Conservation (phyloP, 2,329 filamentous ascomycete genomes). For the Purpureocillium lavendulum region DNA sequence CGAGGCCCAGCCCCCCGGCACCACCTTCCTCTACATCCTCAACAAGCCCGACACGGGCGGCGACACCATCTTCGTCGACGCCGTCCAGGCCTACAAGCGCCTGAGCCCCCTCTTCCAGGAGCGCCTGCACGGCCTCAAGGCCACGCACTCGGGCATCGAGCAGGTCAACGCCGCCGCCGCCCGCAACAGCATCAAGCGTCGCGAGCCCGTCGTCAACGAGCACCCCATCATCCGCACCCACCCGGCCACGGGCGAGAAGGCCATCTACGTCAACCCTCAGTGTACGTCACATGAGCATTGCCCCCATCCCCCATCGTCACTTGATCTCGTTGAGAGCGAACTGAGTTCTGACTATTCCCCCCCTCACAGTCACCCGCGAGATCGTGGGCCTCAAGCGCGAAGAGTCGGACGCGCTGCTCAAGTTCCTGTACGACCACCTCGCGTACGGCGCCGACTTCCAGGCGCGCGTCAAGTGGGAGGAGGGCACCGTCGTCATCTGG, state of each 20-base stretch:
- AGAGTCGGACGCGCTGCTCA: slow-evolving; percentile 67
- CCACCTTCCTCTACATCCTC: slow-evolving; percentile 83
- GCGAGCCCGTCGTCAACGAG: slow-evolving; percentile 65
- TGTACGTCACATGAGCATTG: slow-evolving; percentile 41
- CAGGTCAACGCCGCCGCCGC: slow-evolving; percentile 64
- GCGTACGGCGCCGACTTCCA: slow-evolving; percentile 56
- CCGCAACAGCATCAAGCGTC: slow-evolving; percentile 61
- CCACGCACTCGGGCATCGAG: slow-evolving; percentile 74
- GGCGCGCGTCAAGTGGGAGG: slow-evolving; percentile 67
- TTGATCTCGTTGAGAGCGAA: too few relatives aligned
- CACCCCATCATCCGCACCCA: slow-evolving; percentile 79
- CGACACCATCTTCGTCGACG: slow-evolving; percentile 76
- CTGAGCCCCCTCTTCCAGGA: slow-evolving; percentile 73
- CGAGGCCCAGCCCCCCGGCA: slow-evolving; percentile 80
- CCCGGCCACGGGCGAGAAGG: slow-evolving; percentile 76
- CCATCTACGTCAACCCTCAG: slow-evolving; percentile 73
- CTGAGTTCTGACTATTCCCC: too few relatives aligned
- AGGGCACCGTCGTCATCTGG: slow-evolving; percentile 78
- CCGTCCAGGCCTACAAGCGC: slow-evolving; percentile 71
- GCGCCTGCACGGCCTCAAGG: slow-evolving; percentile 71
- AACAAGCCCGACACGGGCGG: slow-evolving; percentile 73
- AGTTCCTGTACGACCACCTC: slow-evolving; percentile 57
- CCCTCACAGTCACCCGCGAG: slow-evolving; percentile 58
- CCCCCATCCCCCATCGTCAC: neutral
- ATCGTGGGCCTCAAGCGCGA: slow-evolving; percentile 83